phyloP scores from a whole-genome alignment of 495 filamentous ascomycete species.

The Hyaloscypha variabilis region DNA sequence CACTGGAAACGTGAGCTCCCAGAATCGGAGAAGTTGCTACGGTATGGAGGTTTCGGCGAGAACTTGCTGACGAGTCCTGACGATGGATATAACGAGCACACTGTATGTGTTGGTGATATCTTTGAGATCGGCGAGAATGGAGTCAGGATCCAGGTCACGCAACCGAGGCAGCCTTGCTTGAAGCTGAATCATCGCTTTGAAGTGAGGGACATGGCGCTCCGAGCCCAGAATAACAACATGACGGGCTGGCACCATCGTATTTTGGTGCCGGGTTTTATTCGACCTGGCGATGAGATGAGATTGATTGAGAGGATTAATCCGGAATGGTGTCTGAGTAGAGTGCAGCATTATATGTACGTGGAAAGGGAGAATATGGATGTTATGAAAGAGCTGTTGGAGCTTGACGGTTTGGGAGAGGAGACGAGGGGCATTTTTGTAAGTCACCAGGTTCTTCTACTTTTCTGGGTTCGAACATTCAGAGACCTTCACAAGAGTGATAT shows the following conservation, averaged over 20 bases:
- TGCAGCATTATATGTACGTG: conserved; percentile 54
- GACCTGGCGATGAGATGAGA: conserved; percentile 37
- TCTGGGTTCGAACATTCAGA: not conserved
- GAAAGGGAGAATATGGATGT: conserved; percentile 40
- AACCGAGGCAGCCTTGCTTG: conserved; percentile 54
- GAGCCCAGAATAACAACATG: conserved; percentile 45
- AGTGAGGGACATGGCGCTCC: conserved; percentile 52
- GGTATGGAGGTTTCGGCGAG: conserved; percentile 55
- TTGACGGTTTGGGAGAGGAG: conserved; percentile 47
- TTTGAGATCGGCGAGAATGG: conserved; percentile 45
- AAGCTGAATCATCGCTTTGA: conserved; percentile 55
- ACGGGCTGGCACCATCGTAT: conserved; percentile 58
- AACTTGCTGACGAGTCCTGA: conserved; percentile 51
- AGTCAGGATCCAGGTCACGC: conserved; percentile 38
- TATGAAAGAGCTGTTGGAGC: conserved; percentile 44
- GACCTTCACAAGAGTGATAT: not conserved
- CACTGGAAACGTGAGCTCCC: conserved; percentile 43
- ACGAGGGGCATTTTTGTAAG: conserved; percentile 41
- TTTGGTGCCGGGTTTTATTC: conserved; percentile 41
- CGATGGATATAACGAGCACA: conserved; percentile 54
- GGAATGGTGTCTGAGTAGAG: conserved; percentile 50
- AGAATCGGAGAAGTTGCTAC: conserved; percentile 40
- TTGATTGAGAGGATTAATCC: conserved; percentile 42
- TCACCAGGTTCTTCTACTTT: conserved; percentile 28
- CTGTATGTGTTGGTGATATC: conserved; percentile 57